Conservation (phyloP, 75 land plant species). For the Selaginella moellendorffii region DNA sequence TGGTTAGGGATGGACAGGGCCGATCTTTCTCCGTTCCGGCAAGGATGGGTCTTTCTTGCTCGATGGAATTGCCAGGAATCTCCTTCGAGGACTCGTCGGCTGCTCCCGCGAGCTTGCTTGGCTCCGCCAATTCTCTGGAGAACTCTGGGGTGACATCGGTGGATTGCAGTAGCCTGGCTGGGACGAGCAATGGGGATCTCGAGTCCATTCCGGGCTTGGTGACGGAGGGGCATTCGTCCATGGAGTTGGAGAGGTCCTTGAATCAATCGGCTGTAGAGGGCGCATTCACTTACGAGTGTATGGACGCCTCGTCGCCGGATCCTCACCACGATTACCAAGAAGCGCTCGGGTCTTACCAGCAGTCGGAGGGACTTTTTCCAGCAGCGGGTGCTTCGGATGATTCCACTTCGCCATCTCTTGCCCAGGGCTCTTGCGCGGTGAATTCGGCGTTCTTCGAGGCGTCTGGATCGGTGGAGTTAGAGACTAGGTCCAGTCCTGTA, state of each 20-base stretch:
- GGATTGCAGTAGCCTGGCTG: too few relatives aligned
- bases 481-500: not conserved
- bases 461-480: not conserved
- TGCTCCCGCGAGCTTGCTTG: not conserved
- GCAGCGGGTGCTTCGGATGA: too few relatives aligned
- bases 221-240: too few relatives aligned
- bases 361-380: not conserved
- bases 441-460: not conserved
- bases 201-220: too few relatives aligned
- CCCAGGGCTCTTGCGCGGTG: too few relatives aligned
- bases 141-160: not conserved
- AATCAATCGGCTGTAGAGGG: too few relatives aligned
- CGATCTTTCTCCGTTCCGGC: not conserved
- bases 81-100: not conserved
- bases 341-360: not conserved
- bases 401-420: too few relatives aligned
- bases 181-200: not conserved
- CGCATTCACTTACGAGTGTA: too few relatives aligned
- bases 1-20: not conserved
- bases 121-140: not conserved
- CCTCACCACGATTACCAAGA: not conserved
- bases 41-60: not conserved
- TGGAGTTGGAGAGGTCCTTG: too few relatives aligned
- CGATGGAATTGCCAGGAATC: not conserved
- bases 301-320: not conserved